A percentile compares a stretch with the other conserved stretches of the same genome.
Evolutionary conservation across 805 yeast species (phyloP).

Genomic region (Torulaspora microellipsoides): DNA sequence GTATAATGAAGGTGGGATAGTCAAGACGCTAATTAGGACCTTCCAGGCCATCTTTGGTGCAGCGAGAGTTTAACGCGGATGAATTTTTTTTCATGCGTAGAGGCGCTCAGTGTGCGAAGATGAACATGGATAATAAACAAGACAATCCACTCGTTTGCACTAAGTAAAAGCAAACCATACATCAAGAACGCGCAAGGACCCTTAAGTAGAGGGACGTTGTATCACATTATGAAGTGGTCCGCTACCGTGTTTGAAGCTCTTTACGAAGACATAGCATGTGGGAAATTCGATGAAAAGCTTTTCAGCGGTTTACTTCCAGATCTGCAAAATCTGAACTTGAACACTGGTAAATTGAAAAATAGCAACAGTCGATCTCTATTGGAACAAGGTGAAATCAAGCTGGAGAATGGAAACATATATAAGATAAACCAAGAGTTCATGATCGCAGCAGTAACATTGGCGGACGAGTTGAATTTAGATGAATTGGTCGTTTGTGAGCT

Average conservation of each 20-base stretch:
- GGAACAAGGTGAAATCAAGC: constrained; percentile 42
- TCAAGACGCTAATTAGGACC: too few relatives aligned
- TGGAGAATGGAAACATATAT: constrained; percentile 47
- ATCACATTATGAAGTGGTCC: constrained; percentile 25
- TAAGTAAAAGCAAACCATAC: too few relatives aligned
- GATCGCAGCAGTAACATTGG: constrained; percentile 49
- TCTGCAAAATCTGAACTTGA: constrained; percentile 40
- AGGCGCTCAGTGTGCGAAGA: too few relatives aligned
- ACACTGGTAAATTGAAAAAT: constrained; percentile 40
- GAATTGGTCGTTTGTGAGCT: constrained; percentile 73
- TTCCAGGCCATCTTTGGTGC: too few relatives aligned
- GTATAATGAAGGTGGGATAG: too few relatives aligned
- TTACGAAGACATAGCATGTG: constrained; percentile 43
- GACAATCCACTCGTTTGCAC: too few relatives aligned
- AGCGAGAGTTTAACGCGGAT: too few relatives aligned
- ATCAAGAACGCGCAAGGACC: too few relatives aligned
- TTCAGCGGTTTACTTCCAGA: constrained; percentile 41
- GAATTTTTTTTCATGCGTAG: too few relatives aligned
- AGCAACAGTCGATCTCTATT: constrained; percentile 44
- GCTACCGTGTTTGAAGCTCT: constrained; percentile 38
- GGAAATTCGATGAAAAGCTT: constrained; percentile 21
- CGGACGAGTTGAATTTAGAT: constrained; percentile 69
- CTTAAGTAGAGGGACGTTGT: background rate
- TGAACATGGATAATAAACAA: too few relatives aligned
- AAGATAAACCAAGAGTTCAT: constrained; percentile 64